A percentile compares a stretch with the other conserved stretches of the same genome.
Evolutionary conservation across 768 basidiomycete species (phyloP).

Genomic region (Suillus hirtellus): DNA sequence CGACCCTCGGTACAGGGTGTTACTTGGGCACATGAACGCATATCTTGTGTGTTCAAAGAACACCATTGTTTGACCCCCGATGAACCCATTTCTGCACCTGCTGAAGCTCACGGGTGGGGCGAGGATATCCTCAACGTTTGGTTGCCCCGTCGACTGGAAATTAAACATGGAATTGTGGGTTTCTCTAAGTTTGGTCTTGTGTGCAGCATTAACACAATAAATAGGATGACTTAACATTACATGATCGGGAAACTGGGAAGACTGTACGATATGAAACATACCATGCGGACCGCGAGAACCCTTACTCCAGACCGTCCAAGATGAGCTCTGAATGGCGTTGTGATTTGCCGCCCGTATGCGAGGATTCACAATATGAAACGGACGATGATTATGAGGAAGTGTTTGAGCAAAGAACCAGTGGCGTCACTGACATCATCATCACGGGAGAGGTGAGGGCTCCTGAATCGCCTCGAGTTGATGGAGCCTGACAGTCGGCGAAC

Average conservation of each 20-base stretch:
- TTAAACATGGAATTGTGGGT: conserved; percentile 38
- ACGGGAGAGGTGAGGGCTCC: conserved; percentile 45
- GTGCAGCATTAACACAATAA: background rate
- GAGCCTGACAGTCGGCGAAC: background rate
- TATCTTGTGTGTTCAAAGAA: conserved; percentile 45
- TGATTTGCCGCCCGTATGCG: conserved; percentile 17
- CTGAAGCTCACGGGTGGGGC: conserved; percentile 33
- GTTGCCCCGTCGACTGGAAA: conserved; percentile 40
- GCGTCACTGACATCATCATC: conserved; percentile 52
- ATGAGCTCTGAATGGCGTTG: conserved; percentile 25
- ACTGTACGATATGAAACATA: conserved; percentile 48
- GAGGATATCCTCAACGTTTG: conserved; percentile 51
- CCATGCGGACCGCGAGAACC: conserved; percentile 37
- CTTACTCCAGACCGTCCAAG: conserved; percentile 32
- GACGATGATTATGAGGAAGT: conserved; percentile 44
- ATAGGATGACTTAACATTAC: conserved; percentile 44
- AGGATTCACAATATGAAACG: conserved; percentile 17
- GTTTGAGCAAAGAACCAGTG: conserved; percentile 38
- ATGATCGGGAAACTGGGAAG: conserved; percentile 40
- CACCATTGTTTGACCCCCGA: conserved; percentile 46
- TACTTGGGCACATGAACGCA: conserved; percentile 35
- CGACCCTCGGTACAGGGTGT: conserved; percentile 20
- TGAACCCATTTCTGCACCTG: conserved; percentile 37
- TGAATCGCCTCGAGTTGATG: background rate
- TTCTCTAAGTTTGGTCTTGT: conserved; percentile 1